These are phyloP conservation scores for Penicillium sp. DNA, from an alignment of 2,329 filamentous ascomycete genomes.

Conservation along the genomic window DNA sequence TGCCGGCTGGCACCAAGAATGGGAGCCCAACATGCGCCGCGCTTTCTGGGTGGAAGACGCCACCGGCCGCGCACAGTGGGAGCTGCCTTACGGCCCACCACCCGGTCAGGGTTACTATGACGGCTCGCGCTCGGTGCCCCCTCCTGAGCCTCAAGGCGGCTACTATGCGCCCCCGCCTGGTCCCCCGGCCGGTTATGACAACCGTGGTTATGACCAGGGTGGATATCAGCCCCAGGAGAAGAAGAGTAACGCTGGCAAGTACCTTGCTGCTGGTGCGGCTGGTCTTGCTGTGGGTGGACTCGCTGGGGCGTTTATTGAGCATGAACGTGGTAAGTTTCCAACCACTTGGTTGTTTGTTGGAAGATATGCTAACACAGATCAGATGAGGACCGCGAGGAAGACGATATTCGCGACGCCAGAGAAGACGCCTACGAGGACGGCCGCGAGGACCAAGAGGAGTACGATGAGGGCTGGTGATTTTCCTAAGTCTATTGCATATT, in stretches of 20 bases:
- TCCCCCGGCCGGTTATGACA: slow-evolving; percentile 22
- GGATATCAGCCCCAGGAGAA: slow-evolving; percentile 30
- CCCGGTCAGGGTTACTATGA: slow-evolving; percentile 23
- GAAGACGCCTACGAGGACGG: slow-evolving; percentile 23
- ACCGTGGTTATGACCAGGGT: slow-evolving; percentile 6
- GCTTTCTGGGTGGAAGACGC: slow-evolving; percentile 65
- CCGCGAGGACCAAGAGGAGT: slow-evolving; percentile 19
- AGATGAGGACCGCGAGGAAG: slow-evolving; percentile 14
- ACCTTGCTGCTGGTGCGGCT: slow-evolving; percentile 57
- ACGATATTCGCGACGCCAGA: slow-evolving; percentile 1
- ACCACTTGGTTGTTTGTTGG: neutral
- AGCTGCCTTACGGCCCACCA: slow-evolving; percentile 47
- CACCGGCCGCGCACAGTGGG: slow-evolving; percentile 64
- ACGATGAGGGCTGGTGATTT: slow-evolving; percentile 13
- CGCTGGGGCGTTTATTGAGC: slow-evolving; percentile 57
- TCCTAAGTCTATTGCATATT: neutral
- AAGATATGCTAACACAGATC: neutral
- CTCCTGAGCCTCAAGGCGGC: slow-evolving; percentile 21
- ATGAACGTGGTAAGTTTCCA: slow-evolving; percentile 53
- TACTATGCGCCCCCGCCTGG: slow-evolving; percentile 22
- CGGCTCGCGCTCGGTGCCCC: slow-evolving; percentile 25
- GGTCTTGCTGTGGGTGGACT: slow-evolving; percentile 57
- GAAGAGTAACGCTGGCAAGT: slow-evolving; percentile 50
- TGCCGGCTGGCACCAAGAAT: slow-evolving; percentile 62
- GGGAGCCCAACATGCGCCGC: slow-evolving; percentile 59